Percentiles rank a stretch among this genome's conserved stretches.
Evolutionary conservation across 768 basidiomycete genomes (phyloP).

Genomic region (Tulasnella calospora): DNA sequence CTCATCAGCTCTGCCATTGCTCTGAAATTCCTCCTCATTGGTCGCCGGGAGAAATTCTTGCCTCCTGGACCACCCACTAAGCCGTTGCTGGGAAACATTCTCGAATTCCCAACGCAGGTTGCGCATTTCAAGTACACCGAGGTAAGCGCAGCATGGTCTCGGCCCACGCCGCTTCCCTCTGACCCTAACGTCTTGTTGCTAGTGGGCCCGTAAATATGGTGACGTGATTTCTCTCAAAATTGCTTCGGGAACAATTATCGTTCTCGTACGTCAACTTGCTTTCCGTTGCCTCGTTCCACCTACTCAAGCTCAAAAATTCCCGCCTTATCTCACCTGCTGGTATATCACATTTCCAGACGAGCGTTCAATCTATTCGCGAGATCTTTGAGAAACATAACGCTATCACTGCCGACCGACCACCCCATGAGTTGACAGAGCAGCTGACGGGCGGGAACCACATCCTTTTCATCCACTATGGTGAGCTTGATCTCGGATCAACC

Average conservation of each 20-base stretch:
- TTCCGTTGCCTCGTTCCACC: slow-evolving; percentile 8
- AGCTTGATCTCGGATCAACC: slow-evolving; percentile 31
- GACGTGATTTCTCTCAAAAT: slow-evolving; percentile 32
- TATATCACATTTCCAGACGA: slow-evolving; percentile 18
- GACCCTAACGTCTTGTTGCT: background rate
- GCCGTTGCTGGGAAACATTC: slow-evolving; percentile 33
- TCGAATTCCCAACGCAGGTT: slow-evolving; percentile 29
- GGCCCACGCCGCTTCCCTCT: background rate
- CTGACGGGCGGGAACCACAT: slow-evolving; percentile 27
- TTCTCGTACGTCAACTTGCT: slow-evolving; percentile 29
- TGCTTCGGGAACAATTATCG: slow-evolving; percentile 31
- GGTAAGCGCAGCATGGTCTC: background rate
- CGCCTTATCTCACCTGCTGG: background rate
- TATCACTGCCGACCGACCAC: slow-evolving; percentile 17
- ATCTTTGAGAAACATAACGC: slow-evolving; percentile 33
- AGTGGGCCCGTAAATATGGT: slow-evolving; percentile 34
- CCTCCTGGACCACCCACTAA: slow-evolving; percentile 34
- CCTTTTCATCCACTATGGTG: slow-evolving; percentile 29
- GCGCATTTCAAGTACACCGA: slow-evolving; percentile 33
- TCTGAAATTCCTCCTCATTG: background rate
- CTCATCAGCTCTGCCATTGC: background rate
- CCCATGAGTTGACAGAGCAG: slow-evolving; percentile 29
- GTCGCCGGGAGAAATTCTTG: background rate
- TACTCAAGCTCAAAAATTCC: background rate
- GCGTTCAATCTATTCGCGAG: slow-evolving; percentile 31